A percentile compares a stretch with the other conserved stretches of the same genome.
These are phyloP conservation scores for Nannochloris sp. DNA, from an alignment of 139 green algal species.

Conservation along the genomic window DNA sequence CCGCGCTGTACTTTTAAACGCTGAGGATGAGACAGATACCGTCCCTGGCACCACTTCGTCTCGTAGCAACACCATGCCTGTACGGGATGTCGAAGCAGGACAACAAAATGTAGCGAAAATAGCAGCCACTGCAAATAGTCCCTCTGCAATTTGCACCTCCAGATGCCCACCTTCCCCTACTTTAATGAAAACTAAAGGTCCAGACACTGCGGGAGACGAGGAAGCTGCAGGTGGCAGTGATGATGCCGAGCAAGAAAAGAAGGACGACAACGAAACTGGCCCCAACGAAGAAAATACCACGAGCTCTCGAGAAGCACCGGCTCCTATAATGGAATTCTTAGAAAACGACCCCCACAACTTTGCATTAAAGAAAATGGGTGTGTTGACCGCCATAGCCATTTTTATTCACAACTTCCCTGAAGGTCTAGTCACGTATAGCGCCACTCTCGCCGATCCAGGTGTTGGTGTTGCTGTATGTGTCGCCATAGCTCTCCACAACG, in stretches of 20 bases:
- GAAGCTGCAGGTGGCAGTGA: neutral
- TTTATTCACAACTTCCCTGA: constrained; percentile 69
- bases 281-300: neutral
- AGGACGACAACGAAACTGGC: neutral
- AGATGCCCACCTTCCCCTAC: neutral
- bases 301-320: neutral
- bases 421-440: constrained; percentile 60
- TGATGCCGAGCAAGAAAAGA: neutral
- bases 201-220: neutral
- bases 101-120: too few species aligned
- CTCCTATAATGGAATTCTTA: constrained; percentile 21
- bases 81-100: too few species aligned
- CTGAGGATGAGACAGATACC: neutral
- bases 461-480: constrained; percentile 51
- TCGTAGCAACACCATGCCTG: too few species aligned
- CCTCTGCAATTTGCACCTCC: neutral
- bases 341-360: constrained; percentile 18
- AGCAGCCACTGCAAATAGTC: too few species aligned
- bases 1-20: constrained; percentile 5
- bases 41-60: too few species aligned
- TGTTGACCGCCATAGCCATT: constrained; percentile 48
- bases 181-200: too few species aligned
- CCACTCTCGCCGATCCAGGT: constrained; percentile 33
- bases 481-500: constrained; percentile 76
- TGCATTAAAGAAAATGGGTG: constrained; percentile 30